Base-by-base conservation (phyloP, 106 monocot genomes). In the Phalaenopsis aphrodite region DNA sequence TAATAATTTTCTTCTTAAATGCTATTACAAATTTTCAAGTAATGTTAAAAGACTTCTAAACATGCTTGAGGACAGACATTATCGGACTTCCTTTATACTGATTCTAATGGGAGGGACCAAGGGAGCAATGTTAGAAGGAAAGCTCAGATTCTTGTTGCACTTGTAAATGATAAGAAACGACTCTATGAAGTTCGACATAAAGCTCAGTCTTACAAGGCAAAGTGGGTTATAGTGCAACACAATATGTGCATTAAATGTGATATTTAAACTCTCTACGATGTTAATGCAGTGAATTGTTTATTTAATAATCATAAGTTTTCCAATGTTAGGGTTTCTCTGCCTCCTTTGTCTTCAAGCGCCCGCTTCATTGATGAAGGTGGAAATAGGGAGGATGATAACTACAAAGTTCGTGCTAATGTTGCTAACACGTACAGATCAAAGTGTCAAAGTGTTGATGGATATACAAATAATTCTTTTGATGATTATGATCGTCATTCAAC, bases 41-140 rank as follows among this genome's bases (percentile, higher is more conserved):
- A 52, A 52, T 52, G 10, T 52, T 52, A 14, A 30, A 52, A 52
- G 52, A 10, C 52, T 52, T 12, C 24, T 52, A 14, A 52, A 52
- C 52, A 52, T 71, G 38, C 12, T 12, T 30, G 8, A 71, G 87
- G n/a, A 5, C 89, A 95, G 95, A 83, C 89, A 75, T 89, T 95
- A 67, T 87, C 93, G 10, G 88, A 92, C 80, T 95, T 95, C 77
- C 93, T 93, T 79, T 95, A 95, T 80, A 88, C 92, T 21, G 95
- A 95, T 82, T 93, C 95, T 24, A 88, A 77, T 77, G 95, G 93
- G 65, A 87, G 88, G 72, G 95, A 95, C 65, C 95, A 95, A 78
- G 95, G 95, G 21, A 93, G 80, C 78, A 95, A 95, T 86, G 88
- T 95, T 45, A 81, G 95, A 66, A 91, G 85, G 84, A 95, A 95